Percentiles rank a stretch among this genome's conserved stretches.
Evolutionary conservation across 164 flowering plant species (phyloP).

Genomic region (Amborella trichopoda): DNA sequence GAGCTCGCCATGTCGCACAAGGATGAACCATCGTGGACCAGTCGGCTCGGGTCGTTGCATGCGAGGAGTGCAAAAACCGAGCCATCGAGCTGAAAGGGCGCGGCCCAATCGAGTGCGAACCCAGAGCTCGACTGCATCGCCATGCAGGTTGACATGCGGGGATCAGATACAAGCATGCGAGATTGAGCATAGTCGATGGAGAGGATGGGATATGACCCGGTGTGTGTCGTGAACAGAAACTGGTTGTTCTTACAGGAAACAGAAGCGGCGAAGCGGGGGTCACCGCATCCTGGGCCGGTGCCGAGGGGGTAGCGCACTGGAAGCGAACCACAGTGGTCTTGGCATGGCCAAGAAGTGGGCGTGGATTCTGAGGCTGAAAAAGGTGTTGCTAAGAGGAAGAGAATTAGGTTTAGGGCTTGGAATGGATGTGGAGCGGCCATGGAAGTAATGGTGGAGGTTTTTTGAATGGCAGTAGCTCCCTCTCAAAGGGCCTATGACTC

Average conservation of each 20-base stretch:
- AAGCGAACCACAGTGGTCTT: conserved; percentile 28
- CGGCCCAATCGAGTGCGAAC: conserved; percentile 45
- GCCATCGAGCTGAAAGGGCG: conserved; percentile 38
- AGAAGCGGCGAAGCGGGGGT: conserved; percentile 35
- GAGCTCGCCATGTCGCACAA: conserved; percentile 27
- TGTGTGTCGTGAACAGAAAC: conserved; percentile 35
- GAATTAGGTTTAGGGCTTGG: too few relatives aligned
- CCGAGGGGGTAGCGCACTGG: conserved; percentile 35
- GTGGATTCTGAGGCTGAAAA: too few relatives aligned
- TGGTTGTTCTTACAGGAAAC: conserved; percentile 26
- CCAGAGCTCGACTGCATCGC: conserved; percentile 33
- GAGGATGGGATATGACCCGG: conserved; percentile 36
- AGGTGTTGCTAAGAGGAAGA: too few relatives aligned
- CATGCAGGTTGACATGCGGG: conserved; percentile 39
- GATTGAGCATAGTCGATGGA: conserved; percentile 31
- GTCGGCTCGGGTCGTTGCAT: conserved; percentile 25
- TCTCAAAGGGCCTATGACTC: too few relatives aligned
- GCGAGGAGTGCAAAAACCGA: conserved; percentile 33
- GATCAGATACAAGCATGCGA: conserved; percentile 30
- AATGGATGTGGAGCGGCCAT: too few relatives aligned
- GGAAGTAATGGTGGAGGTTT: too few relatives aligned
- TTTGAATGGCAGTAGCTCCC: too few relatives aligned
- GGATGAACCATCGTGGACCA: conserved; percentile 18
- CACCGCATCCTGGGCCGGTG: conserved; percentile 39
- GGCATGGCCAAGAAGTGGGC: too few relatives aligned